phyloP scores from a whole-genome alignment of 208 protist genomes.

The Acanthamoeba royreba region DNA sequence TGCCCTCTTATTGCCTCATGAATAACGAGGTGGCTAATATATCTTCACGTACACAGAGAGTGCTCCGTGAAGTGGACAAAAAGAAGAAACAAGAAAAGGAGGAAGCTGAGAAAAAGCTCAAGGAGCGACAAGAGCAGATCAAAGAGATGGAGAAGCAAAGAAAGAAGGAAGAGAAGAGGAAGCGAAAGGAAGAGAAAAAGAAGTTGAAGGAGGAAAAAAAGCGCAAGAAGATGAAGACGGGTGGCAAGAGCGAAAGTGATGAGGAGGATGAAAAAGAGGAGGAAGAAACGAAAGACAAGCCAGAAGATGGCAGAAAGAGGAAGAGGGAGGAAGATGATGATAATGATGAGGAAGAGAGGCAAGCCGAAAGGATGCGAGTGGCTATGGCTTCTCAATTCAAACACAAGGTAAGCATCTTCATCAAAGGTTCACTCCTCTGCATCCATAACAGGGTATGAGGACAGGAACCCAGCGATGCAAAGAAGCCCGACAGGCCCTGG shows the following conservation, averaged over 20 bases:
- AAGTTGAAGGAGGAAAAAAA: not conserved
- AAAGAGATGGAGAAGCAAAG: slow-evolving; percentile 10
- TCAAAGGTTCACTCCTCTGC: not conserved
- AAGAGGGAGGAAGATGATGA: not conserved
- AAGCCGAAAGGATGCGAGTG: not conserved
- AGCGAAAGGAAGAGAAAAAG: slow-evolving; percentile 4
- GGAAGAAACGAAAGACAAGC: not conserved
- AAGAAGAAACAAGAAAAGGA: slow-evolving; percentile 49
- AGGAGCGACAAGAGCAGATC: not conserved
- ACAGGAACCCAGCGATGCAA: slow-evolving; percentile 25
- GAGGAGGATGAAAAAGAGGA: not conserved
- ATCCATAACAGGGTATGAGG: not conserved
- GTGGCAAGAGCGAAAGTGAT: not conserved
- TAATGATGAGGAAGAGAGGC: not conserved
- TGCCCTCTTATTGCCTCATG: not conserved
- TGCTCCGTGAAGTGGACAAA: slow-evolving; percentile 41
- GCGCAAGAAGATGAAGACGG: not conserved
- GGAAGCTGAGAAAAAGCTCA: slow-evolving; percentile 16
- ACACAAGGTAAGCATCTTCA: not conserved
- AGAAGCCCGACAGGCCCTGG: slow-evolving; percentile 17
- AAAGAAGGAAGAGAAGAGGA: not conserved
- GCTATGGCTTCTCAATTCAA: not conserved
- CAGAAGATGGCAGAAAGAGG: not conserved
- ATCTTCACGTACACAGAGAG: not conserved
- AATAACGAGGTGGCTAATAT: not conserved